A percentile compares a stretch with the other conserved stretches of the same genome.
These are phyloP conservation scores for Pelargonium nanum DNA, from an alignment of 345 rosid species.

Conservation along the genomic window DNA sequence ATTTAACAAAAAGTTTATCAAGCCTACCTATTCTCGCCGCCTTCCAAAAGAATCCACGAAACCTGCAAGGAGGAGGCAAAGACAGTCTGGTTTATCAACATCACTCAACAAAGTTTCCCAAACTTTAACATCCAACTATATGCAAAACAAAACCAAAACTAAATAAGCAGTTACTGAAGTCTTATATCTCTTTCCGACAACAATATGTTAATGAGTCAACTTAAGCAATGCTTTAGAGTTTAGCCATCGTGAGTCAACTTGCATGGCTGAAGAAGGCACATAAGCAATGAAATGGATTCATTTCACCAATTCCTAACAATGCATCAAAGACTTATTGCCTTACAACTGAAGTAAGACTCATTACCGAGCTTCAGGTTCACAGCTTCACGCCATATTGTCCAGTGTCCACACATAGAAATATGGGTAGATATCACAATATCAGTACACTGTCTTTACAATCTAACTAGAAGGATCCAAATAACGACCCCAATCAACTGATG, in stretches of 20 bases:
- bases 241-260: neutral
- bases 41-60: conserved; percentile 87
- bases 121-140: no score
- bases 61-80: conserved; percentile 25
- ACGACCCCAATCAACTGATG: neutral
- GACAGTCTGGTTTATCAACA: no score
- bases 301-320: neutral
- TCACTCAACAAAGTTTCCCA: no score
- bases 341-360: neutral
- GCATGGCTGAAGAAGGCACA: neutral
- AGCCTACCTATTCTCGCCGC: conserved; percentile 77
- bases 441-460: no score
- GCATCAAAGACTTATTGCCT: neutral
- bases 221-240: neutral
- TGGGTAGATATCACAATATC: no score
- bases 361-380: no score
- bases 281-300: neutral
- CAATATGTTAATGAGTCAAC: no score
- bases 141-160: neutral
- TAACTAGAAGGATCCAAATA: no score
- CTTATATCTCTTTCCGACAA: neutral
- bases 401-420: neutral
- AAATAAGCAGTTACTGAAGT: neutral
- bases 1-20: neutral
- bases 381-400: no score